phyloP scores from a whole-genome alignment of 2,329 filamentous ascomycete genomes.

The Diaporthe citrichinensis region DNA sequence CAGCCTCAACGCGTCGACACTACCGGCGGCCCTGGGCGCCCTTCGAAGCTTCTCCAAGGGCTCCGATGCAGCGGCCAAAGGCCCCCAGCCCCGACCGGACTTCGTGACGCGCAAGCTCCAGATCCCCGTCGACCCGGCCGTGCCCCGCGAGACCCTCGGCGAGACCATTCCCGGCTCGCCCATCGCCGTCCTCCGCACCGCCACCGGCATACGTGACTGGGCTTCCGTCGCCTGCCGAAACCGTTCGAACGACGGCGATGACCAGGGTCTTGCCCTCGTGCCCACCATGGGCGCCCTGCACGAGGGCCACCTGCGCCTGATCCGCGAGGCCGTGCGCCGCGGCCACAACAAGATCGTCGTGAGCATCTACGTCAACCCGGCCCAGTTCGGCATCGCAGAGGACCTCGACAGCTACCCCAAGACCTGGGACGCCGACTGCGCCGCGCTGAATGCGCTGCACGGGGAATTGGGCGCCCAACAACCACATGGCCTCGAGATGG shows the following conservation, averaged over 20 bases:
- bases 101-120: constrained; percentile 30
- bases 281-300: constrained; percentile 99
- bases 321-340: constrained; percentile 81
- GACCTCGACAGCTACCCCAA: constrained; percentile 91
- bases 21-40: neutral
- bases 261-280: constrained; percentile 85
- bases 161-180: constrained; percentile 69
- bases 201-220: constrained; percentile 78
- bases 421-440: constrained; percentile 86
- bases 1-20: neutral
- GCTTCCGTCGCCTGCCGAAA: constrained; percentile 77
- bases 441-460: constrained; percentile 77
- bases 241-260: constrained; percentile 74
- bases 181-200: constrained; percentile 82
- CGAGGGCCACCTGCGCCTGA: constrained; percentile 87
- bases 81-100: neutral
- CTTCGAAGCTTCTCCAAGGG: constrained; percentile 5
- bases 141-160: constrained; percentile 43
- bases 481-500: constrained; percentile 50
- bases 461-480: constrained; percentile 75
- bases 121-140: constrained; percentile 25
- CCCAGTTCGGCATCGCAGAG: constrained; percentile 92
- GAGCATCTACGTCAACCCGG: constrained; percentile 95
- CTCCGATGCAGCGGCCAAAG: neutral
- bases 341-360: constrained; percentile 92